These are phyloP conservation scores for Mycena sanguinolenta DNA, from an alignment of 768 basidiomycete genomes.

Conservation along the genomic window DNA sequence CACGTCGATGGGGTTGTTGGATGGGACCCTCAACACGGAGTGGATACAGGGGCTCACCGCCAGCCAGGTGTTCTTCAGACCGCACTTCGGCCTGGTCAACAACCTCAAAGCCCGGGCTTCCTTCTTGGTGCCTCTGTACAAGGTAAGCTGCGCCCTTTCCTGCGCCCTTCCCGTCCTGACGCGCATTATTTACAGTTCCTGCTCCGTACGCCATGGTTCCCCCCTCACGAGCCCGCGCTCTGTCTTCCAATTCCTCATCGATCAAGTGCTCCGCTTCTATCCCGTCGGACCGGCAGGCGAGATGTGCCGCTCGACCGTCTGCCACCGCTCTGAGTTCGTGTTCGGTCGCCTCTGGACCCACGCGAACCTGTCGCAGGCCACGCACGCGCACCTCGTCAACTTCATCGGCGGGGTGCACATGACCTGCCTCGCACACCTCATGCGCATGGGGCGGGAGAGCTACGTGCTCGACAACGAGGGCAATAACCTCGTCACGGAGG, in stretches of 20 bases:
- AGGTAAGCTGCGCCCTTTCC: neutral
- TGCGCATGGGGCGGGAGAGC: slow-evolving; percentile 24
- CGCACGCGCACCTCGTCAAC: slow-evolving; percentile 31
- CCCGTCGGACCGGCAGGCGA: slow-evolving; percentile 31
- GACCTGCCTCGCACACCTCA: slow-evolving; percentile 27
- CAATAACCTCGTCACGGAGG: slow-evolving; percentile 31
- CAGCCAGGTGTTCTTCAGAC: slow-evolving; percentile 37
- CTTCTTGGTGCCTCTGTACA: slow-evolving; percentile 25
- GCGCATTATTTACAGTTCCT: neutral
- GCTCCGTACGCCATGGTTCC: slow-evolving; percentile 23
- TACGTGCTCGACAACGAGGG: slow-evolving; percentile 20
- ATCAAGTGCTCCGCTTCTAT: slow-evolving; percentile 37
- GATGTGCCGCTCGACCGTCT: slow-evolving; percentile 34
- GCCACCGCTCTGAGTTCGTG: slow-evolving; percentile 32
- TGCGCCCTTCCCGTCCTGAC: neutral
- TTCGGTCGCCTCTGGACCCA: slow-evolving; percentile 37
- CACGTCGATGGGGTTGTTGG: slow-evolving; percentile 30
- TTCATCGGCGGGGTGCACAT: slow-evolving; percentile 36
- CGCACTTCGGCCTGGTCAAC: slow-evolving; percentile 27
- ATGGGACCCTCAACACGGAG: slow-evolving; percentile 31
- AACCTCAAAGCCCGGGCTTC: slow-evolving; percentile 22
- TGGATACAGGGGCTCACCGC: slow-evolving; percentile 33
- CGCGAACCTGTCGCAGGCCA: slow-evolving; percentile 34
- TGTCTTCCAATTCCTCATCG: slow-evolving; percentile 29
- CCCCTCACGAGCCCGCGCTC: slow-evolving; percentile 6